A percentile compares a stretch with the other conserved stretches of the same genome.
Conservation (phyloP, 768 basidiomycete genomes). For the Lentinula edodes region DNA sequence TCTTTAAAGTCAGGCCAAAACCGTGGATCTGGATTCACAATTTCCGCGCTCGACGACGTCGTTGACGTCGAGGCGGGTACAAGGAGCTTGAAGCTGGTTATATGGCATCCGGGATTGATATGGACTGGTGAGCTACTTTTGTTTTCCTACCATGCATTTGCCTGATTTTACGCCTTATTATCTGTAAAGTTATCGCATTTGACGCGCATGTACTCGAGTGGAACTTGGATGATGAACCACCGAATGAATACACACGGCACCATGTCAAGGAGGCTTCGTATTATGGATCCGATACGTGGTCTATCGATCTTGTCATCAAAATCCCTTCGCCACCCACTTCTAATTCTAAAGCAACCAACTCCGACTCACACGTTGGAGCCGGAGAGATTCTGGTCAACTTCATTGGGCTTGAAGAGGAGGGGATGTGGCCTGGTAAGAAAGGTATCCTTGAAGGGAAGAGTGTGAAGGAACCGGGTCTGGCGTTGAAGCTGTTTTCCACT, state of each 20-base stretch:
- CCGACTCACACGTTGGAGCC: neutral
- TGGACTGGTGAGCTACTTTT: constrained; percentile 61
- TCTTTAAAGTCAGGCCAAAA: constrained; percentile 13
- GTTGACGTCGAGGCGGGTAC: constrained; percentile 55
- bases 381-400: constrained; percentile 58
- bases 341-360: neutral
- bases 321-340: constrained; percentile 25
- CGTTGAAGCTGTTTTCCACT: constrained; percentile 69
- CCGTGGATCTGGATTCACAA: constrained; percentile 34
- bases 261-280: constrained; percentile 91
- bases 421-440: constrained; percentile 76
- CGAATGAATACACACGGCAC: constrained; percentile 69
- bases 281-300: constrained; percentile 70
- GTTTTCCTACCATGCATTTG: neutral
- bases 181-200: constrained; percentile 69
- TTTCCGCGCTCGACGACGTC: constrained; percentile 53
- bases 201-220: constrained; percentile 85
- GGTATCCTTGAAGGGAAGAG: constrained; percentile 10
- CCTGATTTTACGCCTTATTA: neutral
- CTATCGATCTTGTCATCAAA: constrained; percentile 66
- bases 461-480: constrained; percentile 37
- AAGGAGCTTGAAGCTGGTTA: constrained; percentile 59
- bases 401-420: constrained; percentile 76
- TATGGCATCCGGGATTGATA: constrained; percentile 77
- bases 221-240: constrained; percentile 78